A percentile compares a stretch with the other conserved stretches of the same genome.
phyloP scores from a whole-genome alignment of 306 rosid genomes.

The Prunus dulcis region DNA sequence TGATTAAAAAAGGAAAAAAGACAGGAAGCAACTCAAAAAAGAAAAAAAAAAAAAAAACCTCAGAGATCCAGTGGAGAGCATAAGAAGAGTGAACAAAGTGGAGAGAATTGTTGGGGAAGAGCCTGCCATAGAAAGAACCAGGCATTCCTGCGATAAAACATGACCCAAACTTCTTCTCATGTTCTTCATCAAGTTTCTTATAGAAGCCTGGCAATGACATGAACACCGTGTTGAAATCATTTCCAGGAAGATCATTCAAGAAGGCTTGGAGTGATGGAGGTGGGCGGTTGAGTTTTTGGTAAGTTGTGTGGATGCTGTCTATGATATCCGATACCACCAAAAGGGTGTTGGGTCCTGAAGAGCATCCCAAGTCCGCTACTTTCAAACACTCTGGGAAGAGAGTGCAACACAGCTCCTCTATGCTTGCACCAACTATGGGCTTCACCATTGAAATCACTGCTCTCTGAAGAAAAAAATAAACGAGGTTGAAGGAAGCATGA shows the following conservation, averaged over 20 bases:
- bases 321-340: slow-evolving; percentile 15
- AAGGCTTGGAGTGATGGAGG: slow-evolving; percentile 27
- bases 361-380: slow-evolving; percentile 45
- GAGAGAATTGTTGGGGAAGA: slow-evolving; percentile 36
- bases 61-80: slow-evolving; percentile 42
- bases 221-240: slow-evolving; percentile 46
- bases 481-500: too few species aligned
- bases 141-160: slow-evolving; percentile 45
- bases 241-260: slow-evolving; percentile 44
- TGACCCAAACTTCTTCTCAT: slow-evolving; percentile 5
- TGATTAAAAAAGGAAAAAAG: not conserved
- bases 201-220: slow-evolving; percentile 31
- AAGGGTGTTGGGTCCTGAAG: slow-evolving; percentile 33
- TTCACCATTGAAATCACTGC: slow-evolving; percentile 2
- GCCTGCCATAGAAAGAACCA: slow-evolving; percentile 49
- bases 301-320: not conserved
- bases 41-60: not conserved
- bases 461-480: not conserved
- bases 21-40: too few species aligned
- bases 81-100: slow-evolving; percentile 43
- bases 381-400: slow-evolving; percentile 20
- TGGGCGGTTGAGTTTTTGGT: not conserved
- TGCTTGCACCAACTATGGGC: slow-evolving; percentile 20
- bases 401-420: slow-evolving; percentile 4
- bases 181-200: not conserved